These are phyloP conservation scores for Geotrichum macrosporum DNA, from an alignment of 1,139 yeast genomes.

Conservation along the genomic window DNA sequence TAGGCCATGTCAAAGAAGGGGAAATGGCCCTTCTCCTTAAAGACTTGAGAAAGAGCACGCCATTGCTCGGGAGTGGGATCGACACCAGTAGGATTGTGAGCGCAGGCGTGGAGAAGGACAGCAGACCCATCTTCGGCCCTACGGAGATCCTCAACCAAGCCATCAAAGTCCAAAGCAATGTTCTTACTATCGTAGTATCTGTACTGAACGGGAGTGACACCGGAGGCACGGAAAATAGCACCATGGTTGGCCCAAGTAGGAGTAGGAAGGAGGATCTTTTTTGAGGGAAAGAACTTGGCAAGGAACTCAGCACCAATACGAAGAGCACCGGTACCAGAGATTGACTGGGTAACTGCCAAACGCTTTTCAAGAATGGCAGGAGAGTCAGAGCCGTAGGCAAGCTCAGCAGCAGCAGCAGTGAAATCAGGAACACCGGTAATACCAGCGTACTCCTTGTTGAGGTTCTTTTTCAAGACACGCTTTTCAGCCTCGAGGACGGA, in stretches of 20 bases:
- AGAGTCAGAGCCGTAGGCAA: constrained; percentile 43
- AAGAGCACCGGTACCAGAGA: constrained; percentile 72
- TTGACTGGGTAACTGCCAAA: constrained; percentile 60
- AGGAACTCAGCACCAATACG: constrained; percentile 64
- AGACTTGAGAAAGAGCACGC: constrained; percentile 61
- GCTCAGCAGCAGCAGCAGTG: constrained; percentile 70
- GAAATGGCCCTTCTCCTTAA: constrained; percentile 61
- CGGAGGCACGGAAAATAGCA: constrained; percentile 47
- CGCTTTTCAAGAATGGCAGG: constrained; percentile 43
- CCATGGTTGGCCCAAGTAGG: constrained; percentile 77
- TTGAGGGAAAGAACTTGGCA: constrained; percentile 48
- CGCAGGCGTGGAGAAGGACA: constrained; percentile 88
- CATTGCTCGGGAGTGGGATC: constrained; percentile 88
- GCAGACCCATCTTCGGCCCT: constrained; percentile 74
- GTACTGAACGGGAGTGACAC: constrained; percentile 48
- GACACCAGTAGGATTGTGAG: constrained; percentile 97
- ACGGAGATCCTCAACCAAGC: constrained; percentile 62
- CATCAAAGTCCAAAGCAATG: constrained; percentile 62
- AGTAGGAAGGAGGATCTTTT: constrained; percentile 53
- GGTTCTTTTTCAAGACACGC: constrained; percentile 40
- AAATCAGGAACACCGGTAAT: constrained; percentile 80
- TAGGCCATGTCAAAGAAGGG: constrained; percentile 94
- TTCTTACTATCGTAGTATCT: constrained; percentile 65
- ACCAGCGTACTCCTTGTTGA: constrained; percentile 86
- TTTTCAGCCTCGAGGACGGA: constrained; percentile 63